A percentile compares a stretch with the other conserved stretches of the same genome.
phyloP scores from a whole-genome alignment of 306 rosid species.

The Corylus americana region DNA sequence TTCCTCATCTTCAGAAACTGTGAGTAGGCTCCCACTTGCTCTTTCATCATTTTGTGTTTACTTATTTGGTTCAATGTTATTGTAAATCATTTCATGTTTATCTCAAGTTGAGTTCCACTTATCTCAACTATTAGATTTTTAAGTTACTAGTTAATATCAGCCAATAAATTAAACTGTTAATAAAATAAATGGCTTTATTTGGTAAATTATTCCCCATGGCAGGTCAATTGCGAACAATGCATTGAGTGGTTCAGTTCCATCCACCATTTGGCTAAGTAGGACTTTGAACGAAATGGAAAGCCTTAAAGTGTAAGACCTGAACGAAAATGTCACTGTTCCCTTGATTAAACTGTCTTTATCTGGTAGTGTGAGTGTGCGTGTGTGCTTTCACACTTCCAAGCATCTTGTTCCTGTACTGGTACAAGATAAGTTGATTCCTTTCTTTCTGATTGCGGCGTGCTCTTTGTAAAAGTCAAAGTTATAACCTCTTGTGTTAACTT shows the following conservation, averaged over 20 bases:
- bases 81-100: not conserved
- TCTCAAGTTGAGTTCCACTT: not conserved
- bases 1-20: conserved; percentile 73
- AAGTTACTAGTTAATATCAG: conserved; percentile 2
- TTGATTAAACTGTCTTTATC: not conserved
- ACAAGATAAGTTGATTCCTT: not conserved
- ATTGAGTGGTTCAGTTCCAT: conserved; percentile 60
- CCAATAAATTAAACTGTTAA: conserved; percentile 15
- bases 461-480: not conserved
- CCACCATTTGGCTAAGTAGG: conserved; percentile 68
- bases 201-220: conserved; percentile 34
- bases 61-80: not conserved
- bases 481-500: not conserved
- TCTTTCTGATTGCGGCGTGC: not conserved
- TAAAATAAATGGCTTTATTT: conserved; percentile 17
- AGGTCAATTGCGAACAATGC: conserved; percentile 87
- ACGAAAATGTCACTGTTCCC: conserved; percentile 11
- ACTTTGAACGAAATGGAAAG: conserved; percentile 31
- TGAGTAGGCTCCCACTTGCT: conserved; percentile 41
- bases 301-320: conserved; percentile 65
- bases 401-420: conserved; percentile 20
- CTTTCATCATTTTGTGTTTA: conserved; percentile 10
- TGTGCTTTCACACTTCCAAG: not conserved
- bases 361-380: not conserved
- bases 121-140: not conserved